These are phyloP conservation scores for Trametes sanguinea DNA, from an alignment of 768 basidiomycete genomes.

Conservation along the genomic window DNA sequence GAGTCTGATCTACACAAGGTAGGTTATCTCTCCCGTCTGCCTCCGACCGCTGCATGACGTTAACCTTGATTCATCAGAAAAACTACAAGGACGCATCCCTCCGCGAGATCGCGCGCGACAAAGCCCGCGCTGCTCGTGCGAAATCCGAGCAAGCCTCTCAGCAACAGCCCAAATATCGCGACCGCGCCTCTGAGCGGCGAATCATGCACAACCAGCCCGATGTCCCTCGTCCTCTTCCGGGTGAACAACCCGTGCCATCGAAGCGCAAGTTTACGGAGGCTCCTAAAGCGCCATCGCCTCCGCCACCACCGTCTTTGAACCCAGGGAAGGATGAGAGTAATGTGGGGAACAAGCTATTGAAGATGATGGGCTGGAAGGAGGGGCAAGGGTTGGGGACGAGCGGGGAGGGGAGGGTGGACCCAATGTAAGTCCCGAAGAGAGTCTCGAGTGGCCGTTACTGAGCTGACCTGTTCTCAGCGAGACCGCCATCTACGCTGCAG, in stretches of 20 bases:
- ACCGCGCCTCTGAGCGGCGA: conserved; percentile 91
- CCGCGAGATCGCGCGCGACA: conserved; percentile 74
- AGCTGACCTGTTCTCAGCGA: conserved; percentile 46
- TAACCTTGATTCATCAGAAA: conserved; percentile 52
- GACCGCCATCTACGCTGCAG: conserved; percentile 84
- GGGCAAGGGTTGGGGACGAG: conserved; percentile 83
- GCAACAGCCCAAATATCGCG: conserved; percentile 81
- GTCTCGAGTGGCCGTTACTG: conserved; percentile 7
- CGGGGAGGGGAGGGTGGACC: conserved; percentile 85
- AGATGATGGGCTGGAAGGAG: conserved; percentile 98
- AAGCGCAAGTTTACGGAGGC: conserved; percentile 58
- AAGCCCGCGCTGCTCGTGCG: conserved; percentile 46
- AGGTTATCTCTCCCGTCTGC: conserved; percentile 30
- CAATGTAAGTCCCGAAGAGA: conserved; percentile 57
- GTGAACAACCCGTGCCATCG: conserved; percentile 34
- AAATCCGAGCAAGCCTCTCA: conserved; percentile 35
- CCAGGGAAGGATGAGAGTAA: conserved; percentile 83
- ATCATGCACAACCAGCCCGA: conserved; percentile 92
- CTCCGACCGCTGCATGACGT: no score
- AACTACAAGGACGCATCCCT: conserved; percentile 77
- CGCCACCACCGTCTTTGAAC: conserved; percentile 63
- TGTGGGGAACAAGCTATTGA: conserved; percentile 88
- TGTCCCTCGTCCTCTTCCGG: conserved; percentile 53
- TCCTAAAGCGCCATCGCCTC: conserved; percentile 59
- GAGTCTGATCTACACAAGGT: conserved; percentile 97